Evolutionary conservation across 768 basidiomycete species (phyloP).

Genomic region (Lactifluus subvellereus): DNA sequence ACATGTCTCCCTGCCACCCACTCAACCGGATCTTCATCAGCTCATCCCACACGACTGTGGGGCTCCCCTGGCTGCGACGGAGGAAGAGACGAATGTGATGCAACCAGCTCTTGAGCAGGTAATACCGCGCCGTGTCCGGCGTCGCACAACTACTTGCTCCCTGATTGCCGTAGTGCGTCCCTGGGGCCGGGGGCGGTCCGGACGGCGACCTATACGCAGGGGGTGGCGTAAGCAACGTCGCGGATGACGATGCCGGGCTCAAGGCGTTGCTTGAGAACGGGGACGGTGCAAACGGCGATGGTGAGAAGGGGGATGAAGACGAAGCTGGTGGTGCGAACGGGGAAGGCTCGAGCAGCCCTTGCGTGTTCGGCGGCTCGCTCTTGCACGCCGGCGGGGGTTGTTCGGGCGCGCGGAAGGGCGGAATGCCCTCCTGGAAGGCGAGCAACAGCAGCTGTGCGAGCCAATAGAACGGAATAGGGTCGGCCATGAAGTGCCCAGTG

Average conservation of each 20-base stretch:
- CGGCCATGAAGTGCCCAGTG: slow-evolving; percentile 27
- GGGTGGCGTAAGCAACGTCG: background rate
- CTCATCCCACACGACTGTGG: slow-evolving; percentile 51
- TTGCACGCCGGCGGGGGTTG: background rate
- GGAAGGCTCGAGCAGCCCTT: background rate
- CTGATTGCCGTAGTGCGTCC: no score
- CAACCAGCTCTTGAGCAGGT: slow-evolving; percentile 48
- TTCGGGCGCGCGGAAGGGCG: slow-evolving; percentile 36
- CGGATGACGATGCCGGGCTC: slow-evolving; percentile 4
- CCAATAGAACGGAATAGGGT: slow-evolving; percentile 57
- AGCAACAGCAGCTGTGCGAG: slow-evolving; percentile 50
- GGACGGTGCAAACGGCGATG: slow-evolving; percentile 12
- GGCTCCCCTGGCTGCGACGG: slow-evolving; percentile 37
- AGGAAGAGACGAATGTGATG: slow-evolving; percentile 44
- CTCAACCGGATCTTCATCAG: slow-evolving; percentile 47
- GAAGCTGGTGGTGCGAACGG: slow-evolving; percentile 7
- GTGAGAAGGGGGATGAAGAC: background rate
- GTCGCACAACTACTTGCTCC: slow-evolving; percentile 32
- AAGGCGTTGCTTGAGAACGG: slow-evolving; percentile 6
- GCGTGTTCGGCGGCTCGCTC: background rate
- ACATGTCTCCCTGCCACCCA: slow-evolving; percentile 34
- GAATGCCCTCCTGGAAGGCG: slow-evolving; percentile 46
- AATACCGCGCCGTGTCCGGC: slow-evolving; percentile 35
- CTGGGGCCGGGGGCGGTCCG: background rate
- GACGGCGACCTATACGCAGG: slow-evolving; percentile 1